phyloP scores from a whole-genome alignment of 345 rosid genomes.

The Excoecaria cochinchinensis region DNA sequence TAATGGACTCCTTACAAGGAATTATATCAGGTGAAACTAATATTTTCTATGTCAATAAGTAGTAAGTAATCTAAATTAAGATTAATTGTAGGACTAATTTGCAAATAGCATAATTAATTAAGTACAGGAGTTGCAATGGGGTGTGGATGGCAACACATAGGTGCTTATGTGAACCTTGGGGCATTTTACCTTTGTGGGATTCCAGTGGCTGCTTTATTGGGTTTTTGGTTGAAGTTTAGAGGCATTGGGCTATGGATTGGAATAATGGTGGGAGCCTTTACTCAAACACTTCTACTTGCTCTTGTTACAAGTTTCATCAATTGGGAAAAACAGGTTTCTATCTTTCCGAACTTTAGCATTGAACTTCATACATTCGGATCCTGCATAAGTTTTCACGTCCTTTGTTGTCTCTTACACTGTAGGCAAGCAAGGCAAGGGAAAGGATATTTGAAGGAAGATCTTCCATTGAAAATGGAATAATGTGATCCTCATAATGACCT shows the following conservation, averaged over 20 bases:
- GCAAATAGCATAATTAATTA: too few relatives aligned
- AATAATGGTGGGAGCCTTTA: slow-evolving; percentile 16
- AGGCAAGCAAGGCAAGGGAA: too few relatives aligned
- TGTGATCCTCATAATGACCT: too few relatives aligned
- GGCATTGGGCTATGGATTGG: slow-evolving; percentile 28
- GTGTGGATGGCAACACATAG: slow-evolving; percentile 24
- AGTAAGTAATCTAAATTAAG: too few relatives aligned
- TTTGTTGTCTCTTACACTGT: too few relatives aligned
- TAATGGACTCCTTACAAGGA: slow-evolving; percentile 21
- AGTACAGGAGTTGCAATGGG: slow-evolving; percentile 19
- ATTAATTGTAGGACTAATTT: background rate
- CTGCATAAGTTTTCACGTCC: too few relatives aligned
- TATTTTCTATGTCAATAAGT: too few relatives aligned
- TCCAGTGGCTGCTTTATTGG: slow-evolving; percentile 22
- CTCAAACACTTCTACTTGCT: slow-evolving; percentile 9
- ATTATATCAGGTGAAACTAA: slow-evolving; percentile 22
- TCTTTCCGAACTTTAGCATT: background rate
- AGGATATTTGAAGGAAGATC: too few relatives aligned
- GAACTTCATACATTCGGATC: too few relatives aligned
- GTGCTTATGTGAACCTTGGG: slow-evolving; percentile 23
- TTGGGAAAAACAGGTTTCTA: slow-evolving; percentile 25
- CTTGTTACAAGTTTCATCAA: slow-evolving; percentile 14
- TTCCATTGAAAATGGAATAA: too few relatives aligned
- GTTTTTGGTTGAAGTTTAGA: slow-evolving; percentile 15
- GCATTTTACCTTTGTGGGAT: slow-evolving; percentile 25